Percentiles rank a stretch among this genome's conserved stretches.
These are phyloP conservation scores for Paraleonurus japonicus DNA, from an alignment of 257 asterid genomes.

Conservation along the genomic window DNA sequence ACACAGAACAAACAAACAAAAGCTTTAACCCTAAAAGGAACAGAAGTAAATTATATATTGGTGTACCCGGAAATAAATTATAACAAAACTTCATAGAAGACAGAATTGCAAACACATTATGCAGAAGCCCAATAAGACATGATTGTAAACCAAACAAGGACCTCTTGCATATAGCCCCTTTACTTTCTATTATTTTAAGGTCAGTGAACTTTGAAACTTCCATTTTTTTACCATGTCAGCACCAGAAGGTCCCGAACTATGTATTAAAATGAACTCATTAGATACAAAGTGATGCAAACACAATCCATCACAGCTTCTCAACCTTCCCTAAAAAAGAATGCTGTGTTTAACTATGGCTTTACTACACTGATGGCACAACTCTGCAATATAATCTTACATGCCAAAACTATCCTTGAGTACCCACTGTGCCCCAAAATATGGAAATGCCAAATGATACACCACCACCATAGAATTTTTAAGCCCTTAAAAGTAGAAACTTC, in stretches of 20 bases:
- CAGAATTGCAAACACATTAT: background rate
- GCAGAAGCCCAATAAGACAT: conserved; percentile 9
- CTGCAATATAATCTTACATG: background rate
- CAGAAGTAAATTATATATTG: background rate
- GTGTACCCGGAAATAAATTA: conserved; percentile 6
- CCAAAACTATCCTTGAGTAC: conserved; percentile 4
- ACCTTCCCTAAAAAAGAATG: conserved; percentile 7
- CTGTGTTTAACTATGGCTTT: background rate
- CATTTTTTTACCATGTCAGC: background rate
- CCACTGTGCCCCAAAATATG: conserved; percentile 7
- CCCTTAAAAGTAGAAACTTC: background rate
- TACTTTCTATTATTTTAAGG: background rate
- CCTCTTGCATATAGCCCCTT: background rate
- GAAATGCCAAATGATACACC: background rate
- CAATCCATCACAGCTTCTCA: background rate
- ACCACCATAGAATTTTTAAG: background rate
- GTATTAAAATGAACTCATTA: background rate
- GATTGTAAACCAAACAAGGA: conserved; percentile 2
- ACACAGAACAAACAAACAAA: background rate
- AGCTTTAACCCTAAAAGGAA: background rate
- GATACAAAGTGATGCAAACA: background rate
- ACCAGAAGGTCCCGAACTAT: background rate
- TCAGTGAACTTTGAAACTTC: background rate
- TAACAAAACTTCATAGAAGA: background rate
- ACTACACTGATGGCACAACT: background rate